These are phyloP conservation scores for Claviceps quebecensis DNA, from an alignment of 2,329 filamentous ascomycete species.

Conservation along the genomic window DNA sequence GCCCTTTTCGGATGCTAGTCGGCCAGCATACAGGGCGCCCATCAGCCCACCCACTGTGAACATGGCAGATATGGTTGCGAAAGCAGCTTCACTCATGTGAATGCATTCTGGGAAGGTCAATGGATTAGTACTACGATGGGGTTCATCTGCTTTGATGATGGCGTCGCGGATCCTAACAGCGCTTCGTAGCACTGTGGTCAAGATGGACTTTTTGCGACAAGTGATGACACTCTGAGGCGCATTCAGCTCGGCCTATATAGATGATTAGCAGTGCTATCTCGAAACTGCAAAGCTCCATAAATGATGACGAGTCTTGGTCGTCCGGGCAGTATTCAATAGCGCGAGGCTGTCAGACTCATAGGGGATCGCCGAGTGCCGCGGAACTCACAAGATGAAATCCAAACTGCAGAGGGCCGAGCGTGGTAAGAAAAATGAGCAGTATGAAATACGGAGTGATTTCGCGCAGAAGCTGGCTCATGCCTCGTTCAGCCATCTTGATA, in stretches of 20 bases:
- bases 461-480: constrained; percentile 15
- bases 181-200: constrained; percentile 13
- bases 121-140: constrained; percentile 7
- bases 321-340: background rate
- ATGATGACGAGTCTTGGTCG: background rate
- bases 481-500: constrained; percentile 17
- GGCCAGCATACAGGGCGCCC: constrained; percentile 69
- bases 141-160: constrained; percentile 10
- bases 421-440: constrained; percentile 60
- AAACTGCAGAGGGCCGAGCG: constrained; percentile 82
- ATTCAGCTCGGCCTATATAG: constrained; percentile 66
- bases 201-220: constrained; percentile 48
- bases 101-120: constrained; percentile 59
- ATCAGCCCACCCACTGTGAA: constrained; percentile 82
- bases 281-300: background rate
- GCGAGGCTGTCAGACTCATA: background rate
- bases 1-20: constrained; percentile 63
- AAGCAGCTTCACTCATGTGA: constrained; percentile 67
- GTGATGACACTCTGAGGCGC: constrained; percentile 88
- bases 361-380: background rate
- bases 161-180: constrained; percentile 16
- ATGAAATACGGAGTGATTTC: constrained; percentile 63
- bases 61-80: constrained; percentile 76
- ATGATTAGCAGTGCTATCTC: background rate
- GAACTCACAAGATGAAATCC: constrained; percentile 72